Conservation (phyloP, 169 alveolate genomes). For the Eimeria praecox region DNA sequence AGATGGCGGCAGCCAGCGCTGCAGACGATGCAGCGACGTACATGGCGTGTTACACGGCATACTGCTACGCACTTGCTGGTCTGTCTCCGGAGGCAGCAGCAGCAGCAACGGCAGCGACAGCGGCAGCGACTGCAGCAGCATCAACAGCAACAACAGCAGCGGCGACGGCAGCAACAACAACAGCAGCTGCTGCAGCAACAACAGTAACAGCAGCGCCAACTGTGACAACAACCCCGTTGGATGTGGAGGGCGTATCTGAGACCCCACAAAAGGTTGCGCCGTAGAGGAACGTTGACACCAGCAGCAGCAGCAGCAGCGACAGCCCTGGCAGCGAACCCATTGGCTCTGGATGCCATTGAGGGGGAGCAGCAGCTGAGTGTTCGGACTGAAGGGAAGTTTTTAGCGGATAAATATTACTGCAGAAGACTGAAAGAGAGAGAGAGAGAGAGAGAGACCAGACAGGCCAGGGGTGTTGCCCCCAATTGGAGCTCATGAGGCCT, state of each 20-base stretch:
- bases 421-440: background rate
- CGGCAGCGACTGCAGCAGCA: background rate
- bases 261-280: background rate
- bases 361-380: background rate
- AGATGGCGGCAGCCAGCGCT: conserved; percentile 64
- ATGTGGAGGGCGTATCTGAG: background rate
- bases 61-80: conserved; percentile 56
- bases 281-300: background rate
- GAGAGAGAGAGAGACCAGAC: background rate
- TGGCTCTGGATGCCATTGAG: background rate
- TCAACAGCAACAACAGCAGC: background rate
- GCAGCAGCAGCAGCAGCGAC: conserved; percentile 43
- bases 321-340: background rate
- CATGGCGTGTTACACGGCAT: conserved; percentile 70
- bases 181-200: background rate
- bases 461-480: background rate
- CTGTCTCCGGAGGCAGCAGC: conserved; percentile 69
- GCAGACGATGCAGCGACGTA: conserved; percentile 66
- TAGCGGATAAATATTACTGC: background rate
- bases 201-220: background rate
- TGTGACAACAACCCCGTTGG: background rate
- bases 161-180: background rate
- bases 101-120: conserved; percentile 39
- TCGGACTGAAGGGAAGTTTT: background rate
- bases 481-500: background rate